Conservation (phyloP, 495 filamentous ascomycete species). For the Aspergillus nanangensis region DNA sequence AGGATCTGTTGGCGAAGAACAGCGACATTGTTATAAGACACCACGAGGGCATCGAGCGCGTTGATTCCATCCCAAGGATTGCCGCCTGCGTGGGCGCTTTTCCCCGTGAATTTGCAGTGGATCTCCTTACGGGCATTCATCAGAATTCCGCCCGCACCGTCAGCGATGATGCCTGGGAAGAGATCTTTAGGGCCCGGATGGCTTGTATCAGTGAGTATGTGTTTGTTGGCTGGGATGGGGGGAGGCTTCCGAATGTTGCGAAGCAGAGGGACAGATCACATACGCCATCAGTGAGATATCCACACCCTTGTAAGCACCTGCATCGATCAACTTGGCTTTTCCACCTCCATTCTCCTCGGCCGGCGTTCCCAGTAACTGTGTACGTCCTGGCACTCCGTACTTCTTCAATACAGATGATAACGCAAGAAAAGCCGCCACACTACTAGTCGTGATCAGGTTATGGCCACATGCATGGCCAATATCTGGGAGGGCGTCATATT, state of each 20-base stretch:
- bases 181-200: slow-evolving; percentile 25
- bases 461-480: slow-evolving; percentile 68
- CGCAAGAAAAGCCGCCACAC: slow-evolving; percentile 56
- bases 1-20: slow-evolving; percentile 61
- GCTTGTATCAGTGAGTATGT: slow-evolving; percentile 12
- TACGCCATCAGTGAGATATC: slow-evolving; percentile 64
- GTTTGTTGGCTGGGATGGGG: too few relatives aligned
- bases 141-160: slow-evolving; percentile 27
- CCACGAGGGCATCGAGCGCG: slow-evolving; percentile 59
- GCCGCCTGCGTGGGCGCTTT: slow-evolving; percentile 52
- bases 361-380: slow-evolving; percentile 64
- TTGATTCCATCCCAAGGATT: slow-evolving; percentile 62
- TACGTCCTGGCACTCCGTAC: slow-evolving; percentile 48
- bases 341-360: slow-evolving; percentile 70
- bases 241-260: too few relatives aligned
- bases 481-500: slow-evolving; percentile 52
- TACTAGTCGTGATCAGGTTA: slow-evolving; percentile 64
- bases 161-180: slow-evolving; percentile 19
- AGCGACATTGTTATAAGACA: slow-evolving; percentile 57
- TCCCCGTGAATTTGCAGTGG: slow-evolving; percentile 29
- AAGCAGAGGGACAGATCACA: too few relatives aligned
- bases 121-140: slow-evolving; percentile 39
- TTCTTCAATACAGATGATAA: slow-evolving; percentile 44
- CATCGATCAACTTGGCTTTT: slow-evolving; percentile 60
- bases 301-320: slow-evolving; percentile 58